These are phyloP conservation scores for Populus hybrid DNA, from an alignment of 441 rosid genomes.

Conservation along the genomic window DNA sequence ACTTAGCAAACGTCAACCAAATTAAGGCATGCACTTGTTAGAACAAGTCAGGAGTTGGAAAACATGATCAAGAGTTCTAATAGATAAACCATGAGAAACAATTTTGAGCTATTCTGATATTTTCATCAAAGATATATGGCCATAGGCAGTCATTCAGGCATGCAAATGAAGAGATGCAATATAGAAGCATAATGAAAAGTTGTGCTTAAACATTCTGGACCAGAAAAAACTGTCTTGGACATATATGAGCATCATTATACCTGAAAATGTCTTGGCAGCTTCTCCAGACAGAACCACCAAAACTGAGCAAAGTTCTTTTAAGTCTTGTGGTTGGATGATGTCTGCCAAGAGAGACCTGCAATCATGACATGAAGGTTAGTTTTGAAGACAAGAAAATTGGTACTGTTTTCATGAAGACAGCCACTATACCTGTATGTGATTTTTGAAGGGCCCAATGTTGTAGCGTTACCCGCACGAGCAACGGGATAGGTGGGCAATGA, in stretches of 20 bases:
- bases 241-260: conserved; percentile 29
- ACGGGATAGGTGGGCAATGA: conserved; percentile 48
- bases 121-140: not conserved
- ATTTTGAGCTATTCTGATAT: conserved; percentile 4
- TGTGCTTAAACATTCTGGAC: conserved; percentile 3
- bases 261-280: conserved; percentile 79
- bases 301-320: conserved; percentile 96
- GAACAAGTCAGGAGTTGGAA: not conserved
- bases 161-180: not conserved
- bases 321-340: conserved; percentile 85
- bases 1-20: not conserved
- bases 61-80: not conserved
- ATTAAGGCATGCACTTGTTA: not conserved
- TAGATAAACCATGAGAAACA: not conserved
- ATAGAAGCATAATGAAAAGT: not conserved
- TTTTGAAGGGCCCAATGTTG: conserved; percentile 58
- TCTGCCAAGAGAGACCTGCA: conserved; percentile 94
- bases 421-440: conserved; percentile 69
- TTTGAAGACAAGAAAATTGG: conserved; percentile 24
- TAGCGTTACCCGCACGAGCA: conserved; percentile 48
- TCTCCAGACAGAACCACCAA: conserved; percentile 75
- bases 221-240: not conserved
- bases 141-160: not conserved
- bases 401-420: conserved; percentile 13
- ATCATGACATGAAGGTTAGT: conserved; percentile 37